These are phyloP conservation scores for Penicillium silybi DNA, from an alignment of 495 filamentous ascomycete species.

Conservation along the genomic window DNA sequence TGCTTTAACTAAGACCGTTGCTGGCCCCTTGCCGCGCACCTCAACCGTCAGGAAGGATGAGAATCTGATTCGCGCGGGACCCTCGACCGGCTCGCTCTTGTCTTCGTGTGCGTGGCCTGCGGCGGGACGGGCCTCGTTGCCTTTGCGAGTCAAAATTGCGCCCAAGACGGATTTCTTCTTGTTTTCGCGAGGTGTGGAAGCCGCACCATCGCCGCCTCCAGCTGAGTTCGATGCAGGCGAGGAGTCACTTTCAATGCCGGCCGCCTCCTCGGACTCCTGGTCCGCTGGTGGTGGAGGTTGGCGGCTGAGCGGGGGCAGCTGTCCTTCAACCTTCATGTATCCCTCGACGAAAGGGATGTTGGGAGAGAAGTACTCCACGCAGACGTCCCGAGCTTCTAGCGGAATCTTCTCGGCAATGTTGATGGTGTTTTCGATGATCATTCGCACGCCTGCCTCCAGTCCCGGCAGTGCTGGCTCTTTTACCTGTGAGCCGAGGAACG, in stretches of 20 bases:
- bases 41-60: constrained; percentile 83
- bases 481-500: constrained; percentile 64
- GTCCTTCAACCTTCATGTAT: constrained; percentile 81
- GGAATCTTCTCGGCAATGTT: constrained; percentile 84
- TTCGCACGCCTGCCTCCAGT: constrained; percentile 73
- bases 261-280: constrained; percentile 16
- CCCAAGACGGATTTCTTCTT: constrained; percentile 44
- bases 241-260: constrained; percentile 40
- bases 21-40: constrained; percentile 56
- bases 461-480: constrained; percentile 71
- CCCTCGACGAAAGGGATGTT: constrained; percentile 60
- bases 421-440: constrained; percentile 91
- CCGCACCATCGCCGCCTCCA: constrained; percentile 29
- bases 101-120: constrained; percentile 6
- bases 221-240: constrained; percentile 25
- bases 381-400: constrained; percentile 85
- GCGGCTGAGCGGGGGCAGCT: constrained; percentile 66
- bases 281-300: constrained; percentile 34
- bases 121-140: constrained; percentile 10
- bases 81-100: constrained; percentile 11
- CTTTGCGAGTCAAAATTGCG: constrained; percentile 42
- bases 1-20: constrained; percentile 81
- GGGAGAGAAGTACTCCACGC: constrained; percentile 77
- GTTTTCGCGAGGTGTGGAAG: constrained; percentile 13
- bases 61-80: constrained; percentile 59